Percentiles rank a stretch among this genome's conserved stretches.
Conservation (phyloP, 1,284 basidiomycete genomes). For the Marasmius oreades region DNA sequence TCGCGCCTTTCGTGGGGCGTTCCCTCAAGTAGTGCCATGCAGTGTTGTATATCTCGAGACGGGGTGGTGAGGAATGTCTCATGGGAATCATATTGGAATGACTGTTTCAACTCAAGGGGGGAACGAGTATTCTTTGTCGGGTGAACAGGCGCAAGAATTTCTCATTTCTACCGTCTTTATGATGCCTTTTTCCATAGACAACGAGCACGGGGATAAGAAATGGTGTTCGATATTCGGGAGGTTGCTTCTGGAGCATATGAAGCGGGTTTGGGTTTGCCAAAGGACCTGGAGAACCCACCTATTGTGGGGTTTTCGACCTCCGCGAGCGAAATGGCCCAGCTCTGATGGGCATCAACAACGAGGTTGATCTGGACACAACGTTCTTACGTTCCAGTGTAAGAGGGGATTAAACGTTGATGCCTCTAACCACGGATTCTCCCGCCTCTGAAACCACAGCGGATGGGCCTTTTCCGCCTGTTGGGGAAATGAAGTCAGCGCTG, state of each 20-base stretch:
- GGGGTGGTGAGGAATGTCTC: constrained; percentile 18
- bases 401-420: neutral
- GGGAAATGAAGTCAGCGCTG: neutral
- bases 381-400: neutral
- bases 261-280: neutral
- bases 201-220: constrained; percentile 19
- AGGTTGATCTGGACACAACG: neutral
- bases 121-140: constrained; percentile 15
- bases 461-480: neutral
- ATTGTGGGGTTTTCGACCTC: neutral
- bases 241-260: neutral
- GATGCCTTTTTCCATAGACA: constrained; percentile 18
- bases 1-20: constrained; percentile 21
- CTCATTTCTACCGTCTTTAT: constrained; percentile 16
- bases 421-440: neutral
- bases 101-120: constrained; percentile 5
- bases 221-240: constrained; percentile 17
- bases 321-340: neutral
- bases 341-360: too few relatives aligned
- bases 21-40: constrained; percentile 21
- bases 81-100: constrained; percentile 15
- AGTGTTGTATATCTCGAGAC: constrained; percentile 18
- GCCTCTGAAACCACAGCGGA: neutral
- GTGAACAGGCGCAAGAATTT: constrained; percentile 19
- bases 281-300: neutral